Percentiles rank a stretch among this genome's conserved stretches.
Conservation (phyloP, 768 basidiomycete species). For the Daedalea quercina region DNA sequence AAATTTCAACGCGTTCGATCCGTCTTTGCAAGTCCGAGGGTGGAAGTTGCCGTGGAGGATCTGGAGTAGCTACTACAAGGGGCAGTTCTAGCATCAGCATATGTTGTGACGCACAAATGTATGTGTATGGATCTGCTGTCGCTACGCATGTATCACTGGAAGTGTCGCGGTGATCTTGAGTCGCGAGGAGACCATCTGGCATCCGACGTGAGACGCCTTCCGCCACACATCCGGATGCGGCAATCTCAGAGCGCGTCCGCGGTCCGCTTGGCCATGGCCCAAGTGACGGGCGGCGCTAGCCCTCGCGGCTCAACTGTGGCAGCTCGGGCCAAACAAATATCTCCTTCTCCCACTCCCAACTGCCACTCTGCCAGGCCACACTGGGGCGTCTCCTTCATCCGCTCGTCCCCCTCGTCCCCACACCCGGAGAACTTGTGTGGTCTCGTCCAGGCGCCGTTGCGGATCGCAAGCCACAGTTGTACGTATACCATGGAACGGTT, state of each 20-base stretch:
- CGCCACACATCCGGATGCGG: background rate
- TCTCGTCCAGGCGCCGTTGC: constrained; percentile 1
- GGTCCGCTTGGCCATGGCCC: constrained; percentile 4
- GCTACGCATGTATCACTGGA: too few relatives aligned
- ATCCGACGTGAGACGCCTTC: background rate
- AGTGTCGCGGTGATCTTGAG: too few relatives aligned
- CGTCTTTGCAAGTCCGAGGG: constrained; percentile 55
- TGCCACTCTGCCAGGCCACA: constrained; percentile 4
- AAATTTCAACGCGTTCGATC: constrained; percentile 68
- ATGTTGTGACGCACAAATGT: background rate
- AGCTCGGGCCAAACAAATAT: constrained; percentile 1
- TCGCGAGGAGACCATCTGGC: too few relatives aligned
- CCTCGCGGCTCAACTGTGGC: background rate
- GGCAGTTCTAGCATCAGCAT: constrained; percentile 21
- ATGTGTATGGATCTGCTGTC: too few relatives aligned
- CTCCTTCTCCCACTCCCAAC: background rate
- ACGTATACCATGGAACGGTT: constrained; percentile 48
- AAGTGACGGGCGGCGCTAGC: background rate
- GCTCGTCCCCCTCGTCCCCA: background rate
- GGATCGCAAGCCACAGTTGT: background rate
- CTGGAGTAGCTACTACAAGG: constrained; percentile 45
- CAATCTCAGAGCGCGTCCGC: background rate
- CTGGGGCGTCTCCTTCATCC: background rate
- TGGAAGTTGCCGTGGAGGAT: constrained; percentile 78
- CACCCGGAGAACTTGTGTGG: background rate